These are phyloP conservation scores for Astrephomene gubernaculifera DNA, from an alignment of 139 green algal species.

Conservation along the genomic window DNA sequence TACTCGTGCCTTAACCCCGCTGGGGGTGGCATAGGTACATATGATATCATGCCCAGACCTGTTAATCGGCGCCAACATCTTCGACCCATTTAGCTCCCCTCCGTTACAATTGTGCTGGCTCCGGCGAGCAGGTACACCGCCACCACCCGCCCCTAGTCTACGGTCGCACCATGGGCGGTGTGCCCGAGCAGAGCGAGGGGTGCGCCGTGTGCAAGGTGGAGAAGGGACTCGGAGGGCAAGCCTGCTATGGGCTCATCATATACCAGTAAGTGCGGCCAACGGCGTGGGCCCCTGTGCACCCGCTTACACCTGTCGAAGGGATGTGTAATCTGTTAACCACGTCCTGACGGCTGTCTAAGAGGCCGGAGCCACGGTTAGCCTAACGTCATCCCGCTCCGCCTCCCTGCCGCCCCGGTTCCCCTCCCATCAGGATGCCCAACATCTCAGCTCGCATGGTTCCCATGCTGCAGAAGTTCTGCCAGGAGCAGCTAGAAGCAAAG, in stretches of 20 bases:
- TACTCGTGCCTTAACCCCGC: too few relatives aligned
- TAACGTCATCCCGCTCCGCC: too few relatives aligned
- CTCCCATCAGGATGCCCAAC: conserved; percentile 72
- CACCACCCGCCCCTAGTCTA: conserved; percentile 82
- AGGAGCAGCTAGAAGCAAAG: conserved; percentile 51
- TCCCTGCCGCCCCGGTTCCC: neutral
- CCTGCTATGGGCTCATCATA: conserved; percentile 69
- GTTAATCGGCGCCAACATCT: too few relatives aligned
- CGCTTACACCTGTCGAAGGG: too few relatives aligned
- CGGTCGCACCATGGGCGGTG: conserved; percentile 69
- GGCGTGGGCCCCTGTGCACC: neutral
- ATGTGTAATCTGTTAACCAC: too few relatives aligned
- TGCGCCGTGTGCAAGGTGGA: conserved; percentile 71
- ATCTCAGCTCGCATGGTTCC: conserved; percentile 76
- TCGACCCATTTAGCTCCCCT: too few relatives aligned
- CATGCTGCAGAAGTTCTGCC: conserved; percentile 68
- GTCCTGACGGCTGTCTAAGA: too few relatives aligned
- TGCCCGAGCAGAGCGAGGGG: conserved; percentile 69
- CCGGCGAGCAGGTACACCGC: conserved; percentile 77
- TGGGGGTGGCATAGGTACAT: too few relatives aligned
- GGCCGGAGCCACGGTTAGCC: too few relatives aligned
- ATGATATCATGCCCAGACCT: too few relatives aligned
- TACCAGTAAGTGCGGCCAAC: conserved; percentile 65
- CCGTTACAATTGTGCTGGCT: too few relatives aligned
- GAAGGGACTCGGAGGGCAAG: conserved; percentile 21